Evolutionary conservation across 2,329 filamentous ascomycete genomes (phyloP).

Genomic region (Alternaria panax): DNA sequence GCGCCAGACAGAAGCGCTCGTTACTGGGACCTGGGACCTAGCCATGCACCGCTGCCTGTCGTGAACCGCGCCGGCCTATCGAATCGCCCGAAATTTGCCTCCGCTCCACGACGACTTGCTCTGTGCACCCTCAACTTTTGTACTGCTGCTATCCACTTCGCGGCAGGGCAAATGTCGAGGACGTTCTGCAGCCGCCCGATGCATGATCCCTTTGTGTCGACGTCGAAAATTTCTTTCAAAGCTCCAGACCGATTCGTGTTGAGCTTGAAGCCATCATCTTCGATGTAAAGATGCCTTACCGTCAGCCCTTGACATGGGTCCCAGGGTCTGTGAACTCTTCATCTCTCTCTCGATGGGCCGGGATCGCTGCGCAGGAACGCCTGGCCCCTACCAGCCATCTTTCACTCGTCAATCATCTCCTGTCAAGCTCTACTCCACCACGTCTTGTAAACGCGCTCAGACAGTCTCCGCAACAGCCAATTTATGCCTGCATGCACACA

Average conservation of each 20-base stretch:
- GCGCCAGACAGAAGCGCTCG: conserved; percentile 39
- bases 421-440: conserved; percentile 20
- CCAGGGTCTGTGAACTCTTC: conserved; percentile 12
- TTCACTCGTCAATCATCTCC: conserved; percentile 35
- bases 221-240: background rate
- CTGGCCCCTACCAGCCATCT: conserved; percentile 26
- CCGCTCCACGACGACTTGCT: conserved; percentile 25
- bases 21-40: conserved; percentile 29
- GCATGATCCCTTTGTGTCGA: conserved; percentile 13
- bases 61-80: conserved; percentile 38
- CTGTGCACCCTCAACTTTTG: conserved; percentile 28
- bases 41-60: conserved; percentile 32
- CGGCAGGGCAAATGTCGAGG: conserved; percentile 25
- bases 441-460: conserved; percentile 32
- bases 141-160: conserved; percentile 19
- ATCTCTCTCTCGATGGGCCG: conserved; percentile 9
- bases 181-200: conserved; percentile 26
- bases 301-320: conserved; percentile 13
- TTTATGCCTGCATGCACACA: conserved; percentile 43
- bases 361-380: conserved; percentile 28
- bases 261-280: conserved; percentile 1
- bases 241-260: conserved; percentile 4
- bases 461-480: conserved; percentile 42
- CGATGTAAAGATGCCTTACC: conserved; percentile 14
- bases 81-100: conserved; percentile 19